phyloP scores from a whole-genome alignment of 164 flowering plant species.

The Vitis amurensis region DNA sequence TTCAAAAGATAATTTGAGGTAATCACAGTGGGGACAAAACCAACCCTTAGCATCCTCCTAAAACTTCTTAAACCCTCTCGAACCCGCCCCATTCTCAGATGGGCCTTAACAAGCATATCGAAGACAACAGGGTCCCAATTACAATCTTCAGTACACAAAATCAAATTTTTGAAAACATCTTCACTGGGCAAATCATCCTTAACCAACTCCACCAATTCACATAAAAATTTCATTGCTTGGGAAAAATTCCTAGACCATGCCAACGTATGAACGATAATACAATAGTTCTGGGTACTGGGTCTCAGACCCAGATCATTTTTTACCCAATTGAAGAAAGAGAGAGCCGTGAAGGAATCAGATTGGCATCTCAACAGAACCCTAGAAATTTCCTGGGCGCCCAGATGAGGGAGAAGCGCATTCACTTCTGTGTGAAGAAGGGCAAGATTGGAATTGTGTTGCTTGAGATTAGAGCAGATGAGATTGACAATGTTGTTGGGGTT shows the following conservation, averaged over 20 bases:
- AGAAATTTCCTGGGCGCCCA: constrained; percentile 59
- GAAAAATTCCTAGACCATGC: constrained; percentile 57
- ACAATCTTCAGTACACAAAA: constrained; percentile 51
- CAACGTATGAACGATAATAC: constrained; percentile 67
- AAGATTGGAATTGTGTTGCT: constrained; percentile 23
- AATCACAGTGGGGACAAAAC: constrained; percentile 58
- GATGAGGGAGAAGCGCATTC: constrained; percentile 45
- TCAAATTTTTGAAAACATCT: constrained; percentile 48
- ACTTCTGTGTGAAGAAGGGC: constrained; percentile 29
- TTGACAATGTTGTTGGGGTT: constrained; percentile 65
- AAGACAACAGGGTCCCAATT: constrained; percentile 74
- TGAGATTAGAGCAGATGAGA: constrained; percentile 58
- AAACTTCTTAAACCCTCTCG: constrained; percentile 51
- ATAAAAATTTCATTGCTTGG: constrained; percentile 52
- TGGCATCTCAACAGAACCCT: constrained; percentile 79
- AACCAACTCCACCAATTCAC: constrained; percentile 41
- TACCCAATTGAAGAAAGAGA: constrained; percentile 77
- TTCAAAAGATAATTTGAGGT: constrained; percentile 67
- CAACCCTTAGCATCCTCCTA: constrained; percentile 47
- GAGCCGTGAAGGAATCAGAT: constrained; percentile 57
- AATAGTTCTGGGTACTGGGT: constrained; percentile 52
- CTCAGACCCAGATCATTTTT: constrained; percentile 44
- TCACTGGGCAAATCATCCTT: constrained; percentile 19
- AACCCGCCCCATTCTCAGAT: constrained; percentile 51
- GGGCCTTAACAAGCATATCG: constrained; percentile 85